Base-by-base conservation (phyloP, 169 alveolate species). In the Plasmodium knowlesi region DNA sequence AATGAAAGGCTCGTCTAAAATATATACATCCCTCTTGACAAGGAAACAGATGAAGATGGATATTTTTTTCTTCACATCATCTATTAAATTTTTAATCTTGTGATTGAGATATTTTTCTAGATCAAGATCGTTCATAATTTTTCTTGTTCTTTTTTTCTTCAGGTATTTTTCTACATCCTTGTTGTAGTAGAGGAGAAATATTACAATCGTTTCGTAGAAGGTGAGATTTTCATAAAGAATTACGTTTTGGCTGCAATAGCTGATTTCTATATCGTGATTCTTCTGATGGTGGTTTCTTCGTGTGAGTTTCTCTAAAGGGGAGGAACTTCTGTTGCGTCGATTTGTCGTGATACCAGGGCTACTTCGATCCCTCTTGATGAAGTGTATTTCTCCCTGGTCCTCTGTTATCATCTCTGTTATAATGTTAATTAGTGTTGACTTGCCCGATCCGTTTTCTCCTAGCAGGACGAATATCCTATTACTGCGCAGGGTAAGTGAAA, bases 391-490 rank as follows among this genome's bases (percentile, higher is more conserved):
- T 12, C 94, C 94, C n/a, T 73, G 43, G 71, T 78, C 83, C 32
- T 78, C 79, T 5, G 53, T 80, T 28, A 89, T 89, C 94, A 89
- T 89, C 39, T 70, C 30, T 6, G 94, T 89, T 14, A 89, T 89
- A 16, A 89, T 80, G 71, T 89, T 89, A 61, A 89, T 89, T n/a
- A 89, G 78, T 14, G 94, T 89, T 2, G 94, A 89, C 81, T 89
- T 89, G 16, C 94, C 94, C 5, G 94, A 89, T 37, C 94, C 94
- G 34, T 89, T 89, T 61, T 89, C 94, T 46, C 94, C 94, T 10
- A 89, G 39, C 82, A 89, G 46, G 28, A 80, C 94, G 50, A 89
- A 89, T 57, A 89, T 78, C 30, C 90, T 22, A n/a, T 89, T 89
- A 28, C 86, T 89, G 19, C 54, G 22, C 32, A 89, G 72, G 34